Base-by-base conservation (phyloP, 2,329 filamentous ascomycete genomes). In the Colletotrichum lindemuthianum region DNA sequence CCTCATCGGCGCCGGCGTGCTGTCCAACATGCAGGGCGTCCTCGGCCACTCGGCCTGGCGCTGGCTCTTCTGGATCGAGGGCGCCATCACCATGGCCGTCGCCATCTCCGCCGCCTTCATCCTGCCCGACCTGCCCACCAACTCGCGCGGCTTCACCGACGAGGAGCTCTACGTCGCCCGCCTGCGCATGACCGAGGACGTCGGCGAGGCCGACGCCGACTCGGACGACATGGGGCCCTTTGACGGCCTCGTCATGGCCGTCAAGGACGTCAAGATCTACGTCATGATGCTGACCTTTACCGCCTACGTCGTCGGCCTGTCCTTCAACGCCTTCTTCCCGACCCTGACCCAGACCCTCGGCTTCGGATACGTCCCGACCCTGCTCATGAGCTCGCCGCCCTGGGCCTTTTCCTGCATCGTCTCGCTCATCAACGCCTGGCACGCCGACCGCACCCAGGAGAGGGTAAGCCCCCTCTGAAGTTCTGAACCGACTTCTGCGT, bases 201-300 rank as follows among this genome's bases (percentile, higher is more conserved):
- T 86, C 1, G 85, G 84, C 44, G 83, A 87, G 71, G 82, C 82
- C 1, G 85, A 87, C 63, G 77, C 75, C 7, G 85, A 88, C 68
- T 77, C 78, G 0, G 75, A 77, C 1, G 79, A 81, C n/a, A 79
- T 86, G 69, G 81, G 81, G 3, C 70, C 78, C 2, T 83, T 86
- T 65, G 80, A 81, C 8, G 87, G 87, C 9, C 73, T 88, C 36
- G 77, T 83, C 56, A 85, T 89, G 82, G 85, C 86, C 0, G 70
- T 88, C 53, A 86, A 84, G 73, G 88, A 90, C 66, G 13, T 76
- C 67, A 89, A 89, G 77, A 86, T 88, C 66, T 90, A 88, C 70
- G 70, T 89, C 65, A 85, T 89, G 84, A 88, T 88, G 81, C 59
- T 89, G 7, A 86, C 85, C 1, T 84, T 88, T 61, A 86, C 84